A percentile compares a stretch with the other conserved stretches of the same genome.
Evolutionary conservation across 208 protist genomes (phyloP).

Genomic region (Wallacemonas sp.): DNA sequence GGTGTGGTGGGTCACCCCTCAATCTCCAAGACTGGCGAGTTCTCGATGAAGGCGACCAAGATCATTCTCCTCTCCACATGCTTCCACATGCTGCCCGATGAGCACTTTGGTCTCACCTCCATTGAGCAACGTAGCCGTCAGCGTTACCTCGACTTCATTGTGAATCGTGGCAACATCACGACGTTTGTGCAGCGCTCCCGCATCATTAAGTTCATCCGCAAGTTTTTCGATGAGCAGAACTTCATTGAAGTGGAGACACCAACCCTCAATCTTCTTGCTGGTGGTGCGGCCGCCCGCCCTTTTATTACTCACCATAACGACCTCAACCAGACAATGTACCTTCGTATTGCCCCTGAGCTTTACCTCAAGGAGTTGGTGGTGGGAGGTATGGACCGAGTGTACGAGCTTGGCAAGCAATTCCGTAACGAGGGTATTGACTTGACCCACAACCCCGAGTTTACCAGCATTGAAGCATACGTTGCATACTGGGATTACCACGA

Average conservation of each 20-base stretch:
- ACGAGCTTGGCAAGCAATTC: constrained; percentile 99
- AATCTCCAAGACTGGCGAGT: constrained; percentile 89
- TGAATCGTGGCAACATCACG: constrained; percentile 94
- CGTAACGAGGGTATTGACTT: constrained; percentile 99
- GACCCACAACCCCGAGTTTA: constrained; percentile 99
- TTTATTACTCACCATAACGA: constrained; percentile 99
- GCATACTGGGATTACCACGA: constrained; percentile 99
- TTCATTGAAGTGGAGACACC: constrained; percentile 99
- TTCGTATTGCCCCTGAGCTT: constrained; percentile 99
- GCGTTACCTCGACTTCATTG: constrained; percentile 99
- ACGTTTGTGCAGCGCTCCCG: constrained; percentile 94
- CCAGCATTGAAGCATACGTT: constrained; percentile 99
- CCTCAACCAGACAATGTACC: constrained; percentile 97
- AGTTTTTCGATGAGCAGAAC: constrained; percentile 95
- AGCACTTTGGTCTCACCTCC: constrained; percentile 93
- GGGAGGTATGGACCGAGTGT: constrained; percentile 99
- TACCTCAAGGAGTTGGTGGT: constrained; percentile 99
- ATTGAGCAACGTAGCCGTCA: constrained; percentile 96
- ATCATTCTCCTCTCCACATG: constrained; percentile 96
- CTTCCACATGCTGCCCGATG: constrained; percentile 98
- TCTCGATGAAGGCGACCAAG: constrained; percentile 84
- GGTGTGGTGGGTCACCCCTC: constrained; percentile 94
- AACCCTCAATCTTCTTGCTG: constrained; percentile 98
- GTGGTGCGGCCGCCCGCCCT: constrained; percentile 98
- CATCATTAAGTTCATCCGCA: constrained; percentile 97